Base-by-base conservation (phyloP, 2,329 filamentous ascomycete genomes). In the Penicillium sp. region DNA sequence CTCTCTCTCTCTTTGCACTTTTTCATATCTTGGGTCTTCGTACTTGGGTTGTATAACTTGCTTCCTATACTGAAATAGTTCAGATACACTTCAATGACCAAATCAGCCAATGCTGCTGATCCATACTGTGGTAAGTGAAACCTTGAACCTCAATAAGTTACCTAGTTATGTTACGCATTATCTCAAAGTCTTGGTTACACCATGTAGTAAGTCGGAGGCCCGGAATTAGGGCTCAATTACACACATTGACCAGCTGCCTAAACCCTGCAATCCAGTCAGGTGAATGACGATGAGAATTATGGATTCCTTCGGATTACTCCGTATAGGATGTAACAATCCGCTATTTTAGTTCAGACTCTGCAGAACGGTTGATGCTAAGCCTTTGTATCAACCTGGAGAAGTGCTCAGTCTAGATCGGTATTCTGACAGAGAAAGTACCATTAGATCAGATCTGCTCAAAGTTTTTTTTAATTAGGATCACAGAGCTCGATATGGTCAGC, bases 321-420 rank as follows among this genome's bases (percentile, higher is more conserved):
- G 14, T 33, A 50, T 50, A 31, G 26, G 42, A 41, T 42, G 44
- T 50, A 49, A 36, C 36, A n/a, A 22, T 54, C 2, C 25, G n/a
- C 12, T 17, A 46, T 52, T 47, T 46, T n/a, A 46, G 22, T 36
- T 5, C 19, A 26, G 44, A 17, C 36, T 16, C 36, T 48, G 30
- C 30, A 53, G 36, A 41, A 49, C 28, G 50, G 35, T 40, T 48
- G 48, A 43, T 22, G 50, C 25, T 52, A 47, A 52, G 50, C 26
- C 31, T 52, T 31, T 40, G 36, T 31, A 26, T 22, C 31, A 46
- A 26, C 36, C 36, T 25, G 14, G 22, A 42, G 28, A n/a, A 16
- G 7, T 30, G 30, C n/a, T 25, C 22, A 16, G 51, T 41, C 44
- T n/a, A 36, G 30, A 54, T 54, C 44, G 12, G 28, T 22, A 51